Base-by-base conservation (phyloP, 140 eudicot species). In the Anethum foeniculum region DNA sequence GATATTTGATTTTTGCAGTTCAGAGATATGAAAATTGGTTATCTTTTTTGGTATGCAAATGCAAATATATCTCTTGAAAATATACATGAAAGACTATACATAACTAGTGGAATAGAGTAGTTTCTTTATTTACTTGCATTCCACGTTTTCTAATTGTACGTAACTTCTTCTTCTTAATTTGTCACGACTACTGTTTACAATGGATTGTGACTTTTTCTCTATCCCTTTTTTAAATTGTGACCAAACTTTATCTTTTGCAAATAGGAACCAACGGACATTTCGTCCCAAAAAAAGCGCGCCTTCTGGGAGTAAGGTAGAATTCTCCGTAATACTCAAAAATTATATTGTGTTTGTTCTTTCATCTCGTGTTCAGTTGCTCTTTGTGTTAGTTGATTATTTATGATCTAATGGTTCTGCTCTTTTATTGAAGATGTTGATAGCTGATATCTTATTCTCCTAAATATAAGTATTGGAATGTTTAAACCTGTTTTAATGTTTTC, bases 261-360 rank as follows among this genome's bases (percentile, higher is more conserved):
- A 5, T 91, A 93, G 98, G 92, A 93, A 93, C 74, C 98, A 93
- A 81, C 87, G 89, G 80, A 93, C 98, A 46, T 93, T 93, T 81
- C 91, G 98, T 62, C 98, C 97, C 71, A 93, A 93, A 68, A 93
- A 93, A 79, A 93, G 92, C 82, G 97, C 93, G 60, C 98, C 98
- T 28, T 91, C 98, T 9, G 98, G 98, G 85, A 93, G 96, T 87
- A 93, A 93, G 93, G 98, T 93, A 78, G 72, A 47, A 76, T 75
- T 83, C 79, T 28, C 30, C 21, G 16, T 47, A 27, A 5, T 62
- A 60, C 39, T 58, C 13, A 38, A 25, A 54, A 25, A 0, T 23
- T 11, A 23, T 44, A 16, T 25, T 14, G 21, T 52, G 28, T 13
- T 7, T 18, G 58, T 18, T 7, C 51, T 77, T 49, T 28, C 43